These are phyloP conservation scores for Lindgomyces ingoldianus DNA, from an alignment of 495 filamentous ascomycete species.

Conservation along the genomic window DNA sequence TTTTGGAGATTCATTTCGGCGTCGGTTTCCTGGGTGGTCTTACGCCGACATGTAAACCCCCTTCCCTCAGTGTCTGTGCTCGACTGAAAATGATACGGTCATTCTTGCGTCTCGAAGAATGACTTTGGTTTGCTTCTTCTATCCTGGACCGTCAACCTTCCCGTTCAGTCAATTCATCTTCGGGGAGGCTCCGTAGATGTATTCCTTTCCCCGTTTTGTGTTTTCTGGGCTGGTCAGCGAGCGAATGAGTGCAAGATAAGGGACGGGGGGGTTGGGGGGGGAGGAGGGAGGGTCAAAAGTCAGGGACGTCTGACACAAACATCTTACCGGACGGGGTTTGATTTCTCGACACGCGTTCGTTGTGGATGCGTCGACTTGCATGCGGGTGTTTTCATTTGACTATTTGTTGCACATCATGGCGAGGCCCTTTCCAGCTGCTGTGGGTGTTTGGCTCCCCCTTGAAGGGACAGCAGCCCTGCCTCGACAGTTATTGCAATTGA, in stretches of 20 bases:
- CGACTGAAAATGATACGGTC: slow-evolving; percentile 35
- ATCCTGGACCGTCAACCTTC: slow-evolving; percentile 15
- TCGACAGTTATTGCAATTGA: neutral
- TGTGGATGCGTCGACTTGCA: slow-evolving; percentile 29
- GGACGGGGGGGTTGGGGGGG: too few species aligned
- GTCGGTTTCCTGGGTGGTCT: slow-evolving; percentile 32
- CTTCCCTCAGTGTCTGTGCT: slow-evolving; percentile 28
- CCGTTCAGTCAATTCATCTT: slow-evolving; percentile 8
- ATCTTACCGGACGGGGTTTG: slow-evolving; percentile 20
- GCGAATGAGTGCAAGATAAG: slow-evolving; percentile 25
- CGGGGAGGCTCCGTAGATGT: slow-evolving; percentile 33
- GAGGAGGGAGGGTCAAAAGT: slow-evolving; percentile 29
- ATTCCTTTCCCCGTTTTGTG: slow-evolving; percentile 27
- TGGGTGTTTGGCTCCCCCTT: neutral
- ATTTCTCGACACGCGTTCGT: slow-evolving; percentile 21
- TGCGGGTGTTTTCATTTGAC: slow-evolving; percentile 35
- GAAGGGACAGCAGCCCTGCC: slow-evolving; percentile 1
- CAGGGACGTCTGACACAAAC: slow-evolving; percentile 29
- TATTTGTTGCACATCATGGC: slow-evolving; percentile 26
- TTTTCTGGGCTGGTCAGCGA: slow-evolving; percentile 20
- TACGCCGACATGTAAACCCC: slow-evolving; percentile 30
- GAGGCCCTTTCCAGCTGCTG: slow-evolving; percentile 10
- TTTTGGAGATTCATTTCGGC: slow-evolving; percentile 34
- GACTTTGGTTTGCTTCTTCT: slow-evolving; percentile 35
- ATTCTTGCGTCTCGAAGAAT: slow-evolving; percentile 27